phyloP scores from a whole-genome alignment of 345 rosid genomes.

The Bruguiera sexangula region DNA sequence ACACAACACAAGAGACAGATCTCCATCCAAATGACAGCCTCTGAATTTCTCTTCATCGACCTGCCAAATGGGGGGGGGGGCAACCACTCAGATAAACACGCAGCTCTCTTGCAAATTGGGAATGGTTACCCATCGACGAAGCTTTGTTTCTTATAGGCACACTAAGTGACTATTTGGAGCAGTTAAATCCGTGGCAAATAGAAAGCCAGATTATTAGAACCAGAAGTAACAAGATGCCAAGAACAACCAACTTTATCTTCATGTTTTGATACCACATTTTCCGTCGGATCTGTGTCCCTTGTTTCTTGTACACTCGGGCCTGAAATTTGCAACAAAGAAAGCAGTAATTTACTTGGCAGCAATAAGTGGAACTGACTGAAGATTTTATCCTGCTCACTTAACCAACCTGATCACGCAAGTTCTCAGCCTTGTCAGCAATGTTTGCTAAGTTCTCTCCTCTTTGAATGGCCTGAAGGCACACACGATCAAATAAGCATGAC shows the following conservation, averaged over 20 bases:
- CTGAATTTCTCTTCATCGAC: background rate
- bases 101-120: background rate
- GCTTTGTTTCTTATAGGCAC: background rate
- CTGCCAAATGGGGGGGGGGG: background rate
- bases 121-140: background rate
- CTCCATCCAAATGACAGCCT: background rate
- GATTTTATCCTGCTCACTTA: background rate
- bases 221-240: slow-evolving; percentile 70
- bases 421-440: slow-evolving; percentile 74
- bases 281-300: slow-evolving; percentile 65
- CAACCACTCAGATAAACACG: background rate
- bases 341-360: background rate
- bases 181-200: slow-evolving; percentile 73
- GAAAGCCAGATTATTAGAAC: slow-evolving; percentile 86
- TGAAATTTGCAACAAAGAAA: slow-evolving; percentile 23
- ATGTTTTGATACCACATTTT: slow-evolving; percentile 98
- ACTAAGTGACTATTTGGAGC: slow-evolving; percentile 47
- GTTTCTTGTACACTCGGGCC: slow-evolving; percentile 72
- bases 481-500: background rate
- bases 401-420: slow-evolving; percentile 66
- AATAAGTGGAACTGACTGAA: no score
- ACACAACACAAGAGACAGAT: slow-evolving; percentile 11
- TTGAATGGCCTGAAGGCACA: slow-evolving; percentile 57
- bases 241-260: slow-evolving; percentile 87
- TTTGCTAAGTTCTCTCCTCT: slow-evolving; percentile 74